Percentiles rank a stretch among this genome's conserved stretches.
Conservation (phyloP, 345 rosid species). For the Schrenkiella parvula region DNA sequence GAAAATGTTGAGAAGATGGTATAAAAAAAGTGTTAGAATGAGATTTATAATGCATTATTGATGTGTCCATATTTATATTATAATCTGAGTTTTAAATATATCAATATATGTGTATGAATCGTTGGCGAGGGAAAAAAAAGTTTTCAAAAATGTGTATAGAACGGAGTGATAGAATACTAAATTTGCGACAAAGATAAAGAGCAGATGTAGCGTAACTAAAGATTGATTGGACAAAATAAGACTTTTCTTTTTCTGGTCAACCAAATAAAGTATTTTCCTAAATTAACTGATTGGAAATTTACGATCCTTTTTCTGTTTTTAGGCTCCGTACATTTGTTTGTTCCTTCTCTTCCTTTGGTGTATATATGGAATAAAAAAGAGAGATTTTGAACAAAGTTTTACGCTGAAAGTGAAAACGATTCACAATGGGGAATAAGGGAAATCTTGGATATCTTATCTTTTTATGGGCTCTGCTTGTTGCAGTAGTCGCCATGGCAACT, state of each 20-base stretch:
- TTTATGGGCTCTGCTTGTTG: conserved; percentile 19
- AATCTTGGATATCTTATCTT: conserved; percentile 11
- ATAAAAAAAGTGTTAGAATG: not conserved
- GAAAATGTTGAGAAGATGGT: not conserved
- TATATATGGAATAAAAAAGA: not conserved
- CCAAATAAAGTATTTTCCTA: not conserved
- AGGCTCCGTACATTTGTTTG: not conserved
- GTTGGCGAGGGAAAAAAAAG: not conserved
- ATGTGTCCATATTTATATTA: not conserved
- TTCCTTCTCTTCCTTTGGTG: not conserved
- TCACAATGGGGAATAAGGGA: conserved; percentile 2
- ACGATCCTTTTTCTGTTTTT: not conserved
- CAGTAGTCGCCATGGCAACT: conserved; percentile 15
- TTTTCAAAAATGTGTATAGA: too few relatives aligned
- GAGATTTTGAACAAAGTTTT: not conserved
- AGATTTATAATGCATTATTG: not conserved
- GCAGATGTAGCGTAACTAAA: not conserved
- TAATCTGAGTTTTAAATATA: not conserved
- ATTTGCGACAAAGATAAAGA: too few relatives aligned
- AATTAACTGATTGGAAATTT: not conserved
- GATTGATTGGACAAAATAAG: conserved; percentile 16
- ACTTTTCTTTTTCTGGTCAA: not conserved
- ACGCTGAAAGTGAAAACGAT: too few relatives aligned
- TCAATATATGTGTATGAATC: not conserved
- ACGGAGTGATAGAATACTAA: too few relatives aligned